Base-by-base conservation (phyloP, 345 rosid genomes). In the Dipteronia sinensis region DNA sequence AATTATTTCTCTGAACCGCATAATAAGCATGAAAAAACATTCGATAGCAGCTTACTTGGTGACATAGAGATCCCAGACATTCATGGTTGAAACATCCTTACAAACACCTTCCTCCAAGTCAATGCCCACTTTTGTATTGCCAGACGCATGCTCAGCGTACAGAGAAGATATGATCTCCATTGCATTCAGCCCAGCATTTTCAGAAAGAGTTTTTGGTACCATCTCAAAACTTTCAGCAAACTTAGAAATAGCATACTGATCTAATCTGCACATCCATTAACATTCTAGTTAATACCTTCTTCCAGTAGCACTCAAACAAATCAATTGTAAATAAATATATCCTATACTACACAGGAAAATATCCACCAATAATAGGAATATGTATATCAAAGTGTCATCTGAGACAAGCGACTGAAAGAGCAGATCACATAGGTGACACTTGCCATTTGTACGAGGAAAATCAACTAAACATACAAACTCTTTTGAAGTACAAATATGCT, bases 151-250 rank as follows among this genome's bases (percentile, higher is more conserved):
- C 59, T 92, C 95, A 66, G 93, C 94, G 83, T 94, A 97, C 19
- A 94, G 88, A 40, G 97, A 86, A 5, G 97, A 94, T 83, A 94
- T 97, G 71, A 97, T 89, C 82, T 97, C 98, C 97, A 94, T 89
- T 11, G 98, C 92, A 82, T 94, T 90, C 65, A 97, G 94, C 44
- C 99, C 99, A 76, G 98, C 98, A 84, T 94, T 97, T 80, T 97
- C 99, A 34, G 98, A 92, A 65, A 97, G 85, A 15, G 96, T 94
- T 80, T 83, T 89, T 19, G 98, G 98, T 46, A 97, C 89, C 95
- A 94, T 89, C 91, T 97, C 98, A 84, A 97, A 97, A 81, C 98
- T 94, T 87, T 94, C 98, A 9, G 98, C 98, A 82, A 92, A 97
- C 77, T 97, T 97, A 29, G 97, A 77, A 76, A 97, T 90, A 65